These are phyloP conservation scores for Hansenula anomala DNA, from an alignment of 1,139 yeast genomes.

Conservation along the genomic window DNA sequence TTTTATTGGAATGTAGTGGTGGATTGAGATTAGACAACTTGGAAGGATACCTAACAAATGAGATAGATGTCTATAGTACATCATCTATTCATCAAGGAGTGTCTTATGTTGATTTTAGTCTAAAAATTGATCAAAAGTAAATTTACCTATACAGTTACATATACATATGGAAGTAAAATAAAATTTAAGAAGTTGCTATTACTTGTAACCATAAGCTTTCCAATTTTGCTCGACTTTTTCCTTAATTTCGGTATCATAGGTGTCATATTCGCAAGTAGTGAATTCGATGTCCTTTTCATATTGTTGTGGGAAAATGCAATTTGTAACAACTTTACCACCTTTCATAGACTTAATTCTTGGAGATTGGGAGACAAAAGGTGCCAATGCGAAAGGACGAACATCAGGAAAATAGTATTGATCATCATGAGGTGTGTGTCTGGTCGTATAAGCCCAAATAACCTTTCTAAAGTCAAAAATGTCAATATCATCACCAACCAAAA, in stretches of 20 bases:
- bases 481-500: conserved; percentile 21
- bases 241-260: conserved; percentile 8
- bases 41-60: conserved; percentile 61
- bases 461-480: conserved; percentile 20
- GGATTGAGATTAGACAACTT: conserved; percentile 76
- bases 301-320: conserved; percentile 17
- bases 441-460: conserved; percentile 21
- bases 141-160: neutral
- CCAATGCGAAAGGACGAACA: conserved; percentile 15
- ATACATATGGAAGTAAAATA: no score
- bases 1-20: conserved; percentile 86
- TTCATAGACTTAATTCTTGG: conserved; percentile 10
- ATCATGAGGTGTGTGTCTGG: conserved; percentile 21
- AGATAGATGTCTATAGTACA: conserved; percentile 86
- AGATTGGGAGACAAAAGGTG: conserved; percentile 19
- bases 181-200: no score
- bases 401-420: conserved; percentile 18
- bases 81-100: conserved; percentile 93
- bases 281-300: conserved; percentile 10
- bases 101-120: conserved; percentile 74
- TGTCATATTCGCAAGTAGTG: conserved; percentile 11
- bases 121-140: conserved; percentile 55
- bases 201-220: conserved; percentile 8
- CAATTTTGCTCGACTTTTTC: conserved; percentile 8
- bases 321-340: conserved; percentile 22